phyloP scores from a whole-genome alignment of 805 yeast genomes.

The Kuraishia hungarica region DNA sequence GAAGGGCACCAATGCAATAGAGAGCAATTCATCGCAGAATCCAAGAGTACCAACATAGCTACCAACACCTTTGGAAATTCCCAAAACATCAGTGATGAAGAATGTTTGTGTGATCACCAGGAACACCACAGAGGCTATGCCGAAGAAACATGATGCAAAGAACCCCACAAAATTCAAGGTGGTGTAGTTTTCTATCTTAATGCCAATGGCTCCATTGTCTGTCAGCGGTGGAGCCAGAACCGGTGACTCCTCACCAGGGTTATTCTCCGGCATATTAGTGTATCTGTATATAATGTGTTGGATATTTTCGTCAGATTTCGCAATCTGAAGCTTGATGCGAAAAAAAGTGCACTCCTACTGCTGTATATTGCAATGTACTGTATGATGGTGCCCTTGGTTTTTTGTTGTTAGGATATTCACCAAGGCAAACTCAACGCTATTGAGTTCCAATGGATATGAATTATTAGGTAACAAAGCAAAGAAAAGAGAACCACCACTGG shows the following conservation, averaged over 20 bases:
- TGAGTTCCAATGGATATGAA: too few species aligned
- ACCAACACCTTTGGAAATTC: constrained; percentile 24
- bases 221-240: neutral
- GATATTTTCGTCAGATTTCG: too few species aligned
- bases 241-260: neutral
- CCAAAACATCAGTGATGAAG: constrained; percentile 22
- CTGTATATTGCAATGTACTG: too few species aligned
- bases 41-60: constrained; percentile 40
- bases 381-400: too few species aligned
- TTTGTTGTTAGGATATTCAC: too few species aligned
- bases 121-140: constrained; percentile 20
- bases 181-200: constrained; percentile 13
- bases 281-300: too few species aligned
- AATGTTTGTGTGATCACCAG: constrained; percentile 21
- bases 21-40: constrained; percentile 50
- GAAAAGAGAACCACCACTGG: too few species aligned
- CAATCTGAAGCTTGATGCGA: too few species aligned
- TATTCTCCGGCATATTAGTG: neutral
- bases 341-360: too few species aligned
- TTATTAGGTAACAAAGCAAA: too few species aligned
- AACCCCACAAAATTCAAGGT: constrained; percentile 17
- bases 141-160: constrained; percentile 12
- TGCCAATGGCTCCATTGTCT: neutral
- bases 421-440: too few species aligned
- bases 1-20: constrained; percentile 47